phyloP scores from a whole-genome alignment of 371 early-diverging fungal genomes.

The Rhizopus arrhizus region DNA sequence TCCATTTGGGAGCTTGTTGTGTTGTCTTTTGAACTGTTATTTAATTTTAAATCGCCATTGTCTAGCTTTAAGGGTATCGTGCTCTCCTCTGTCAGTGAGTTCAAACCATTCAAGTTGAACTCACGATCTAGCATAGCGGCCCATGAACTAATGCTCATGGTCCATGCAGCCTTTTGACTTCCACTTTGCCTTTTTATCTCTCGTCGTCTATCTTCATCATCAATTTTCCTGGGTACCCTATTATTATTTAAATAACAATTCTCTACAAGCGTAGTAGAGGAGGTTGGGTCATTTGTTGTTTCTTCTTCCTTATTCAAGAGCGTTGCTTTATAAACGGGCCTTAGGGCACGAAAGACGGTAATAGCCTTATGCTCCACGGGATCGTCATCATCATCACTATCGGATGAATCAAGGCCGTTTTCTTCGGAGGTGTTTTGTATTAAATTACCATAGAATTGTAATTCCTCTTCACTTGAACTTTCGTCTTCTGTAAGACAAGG shows the following conservation, averaged over 20 bases:
- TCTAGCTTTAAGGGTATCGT: no score
- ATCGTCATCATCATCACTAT: slow-evolving; percentile 4
- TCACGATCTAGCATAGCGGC: slow-evolving; percentile 37
- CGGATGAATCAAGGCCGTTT: neutral
- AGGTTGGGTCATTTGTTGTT: no score
- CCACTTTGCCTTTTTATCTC: slow-evolving; percentile 36
- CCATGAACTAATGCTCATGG: slow-evolving; percentile 46
- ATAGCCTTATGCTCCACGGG: slow-evolving; percentile 10
- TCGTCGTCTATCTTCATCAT: neutral
- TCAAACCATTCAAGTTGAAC: slow-evolving; percentile 28
- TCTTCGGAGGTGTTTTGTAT: neutral
- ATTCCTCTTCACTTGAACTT: no score
- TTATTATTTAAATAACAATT: no score
- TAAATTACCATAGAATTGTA: no score
- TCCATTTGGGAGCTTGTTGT: neutral
- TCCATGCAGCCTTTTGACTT: slow-evolving; percentile 51
- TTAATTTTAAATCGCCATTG: no score
- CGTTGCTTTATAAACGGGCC: slow-evolving; percentile 18
- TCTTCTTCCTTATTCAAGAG: neutral
- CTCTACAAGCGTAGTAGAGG: no score
- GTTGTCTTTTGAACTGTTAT: no score
- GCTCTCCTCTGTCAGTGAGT: neutral
- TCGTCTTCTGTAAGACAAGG: no score
- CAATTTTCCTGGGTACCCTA: no score
- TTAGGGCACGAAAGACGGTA: slow-evolving; percentile 1